Evolutionary conservation across 495 filamentous ascomycete species (phyloP).

Genomic region (Amniculicola lignicola): DNA sequence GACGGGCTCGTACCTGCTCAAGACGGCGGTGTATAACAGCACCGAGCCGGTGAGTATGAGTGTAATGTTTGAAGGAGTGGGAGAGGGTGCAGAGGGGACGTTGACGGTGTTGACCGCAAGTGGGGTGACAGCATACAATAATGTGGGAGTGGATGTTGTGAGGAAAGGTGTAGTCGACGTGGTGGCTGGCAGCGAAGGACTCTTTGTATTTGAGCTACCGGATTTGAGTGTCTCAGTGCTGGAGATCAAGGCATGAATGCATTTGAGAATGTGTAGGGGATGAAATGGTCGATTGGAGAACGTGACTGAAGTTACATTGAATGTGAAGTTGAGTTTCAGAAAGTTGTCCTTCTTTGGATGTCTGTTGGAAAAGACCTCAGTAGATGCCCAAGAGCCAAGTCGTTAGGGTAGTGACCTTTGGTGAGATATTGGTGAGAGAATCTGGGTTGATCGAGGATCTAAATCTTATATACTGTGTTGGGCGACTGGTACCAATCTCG

Average conservation of each 20-base stretch:
- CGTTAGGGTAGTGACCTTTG: too few relatives aligned
- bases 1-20: constrained; percentile 51
- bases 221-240: constrained; percentile 14
- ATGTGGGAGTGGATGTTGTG: constrained; percentile 46
- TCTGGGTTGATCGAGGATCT: too few relatives aligned
- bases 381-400: too few relatives aligned
- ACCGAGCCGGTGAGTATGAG: constrained; percentile 50
- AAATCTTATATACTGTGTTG: too few relatives aligned
- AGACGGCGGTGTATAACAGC: constrained; percentile 65
- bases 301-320: too few relatives aligned
- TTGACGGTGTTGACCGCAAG: constrained; percentile 60
- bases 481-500: too few relatives aligned
- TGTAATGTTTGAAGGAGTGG: constrained; percentile 54
- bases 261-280: too few relatives aligned
- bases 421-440: too few relatives aligned
- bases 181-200: constrained; percentile 46
- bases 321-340: too few relatives aligned
- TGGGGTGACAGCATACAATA: constrained; percentile 44
- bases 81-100: constrained; percentile 46
- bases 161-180: constrained; percentile 46
- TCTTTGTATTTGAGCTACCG: constrained; percentile 38
- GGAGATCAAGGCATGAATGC: constrained; percentile 14
- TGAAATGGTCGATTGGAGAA: too few relatives aligned
- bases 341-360: too few relatives aligned
- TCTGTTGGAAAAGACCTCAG: too few relatives aligned